Conservation (phyloP, 768 basidiomycete genomes). For the Suillus luteus region DNA sequence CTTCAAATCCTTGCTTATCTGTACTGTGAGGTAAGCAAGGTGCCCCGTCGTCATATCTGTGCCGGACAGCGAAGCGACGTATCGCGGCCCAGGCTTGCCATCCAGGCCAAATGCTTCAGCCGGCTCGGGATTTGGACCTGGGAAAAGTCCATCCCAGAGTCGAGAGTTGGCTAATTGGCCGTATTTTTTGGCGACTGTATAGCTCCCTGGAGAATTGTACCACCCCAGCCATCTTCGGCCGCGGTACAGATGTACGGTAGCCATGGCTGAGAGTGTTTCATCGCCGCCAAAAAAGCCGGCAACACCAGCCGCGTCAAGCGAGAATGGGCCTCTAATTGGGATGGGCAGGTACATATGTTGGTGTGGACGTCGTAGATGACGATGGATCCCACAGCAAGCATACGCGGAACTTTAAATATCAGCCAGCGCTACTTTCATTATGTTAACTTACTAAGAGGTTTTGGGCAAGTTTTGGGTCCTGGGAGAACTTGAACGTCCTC, state of each 20-base stretch:
- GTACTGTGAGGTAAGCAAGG: conserved; percentile 30
- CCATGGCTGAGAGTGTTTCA: conserved; percentile 40
- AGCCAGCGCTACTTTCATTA: background rate
- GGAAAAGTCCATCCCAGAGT: conserved; percentile 36
- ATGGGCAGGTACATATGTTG: background rate
- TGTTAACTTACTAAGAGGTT: background rate
- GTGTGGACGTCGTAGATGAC: background rate
- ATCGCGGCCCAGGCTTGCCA: conserved; percentile 31
- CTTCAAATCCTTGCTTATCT: conserved; percentile 16
- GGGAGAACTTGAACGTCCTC: background rate
- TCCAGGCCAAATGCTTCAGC: conserved; percentile 32
- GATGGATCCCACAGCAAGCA: background rate
- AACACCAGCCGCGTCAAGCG: conserved; percentile 33
- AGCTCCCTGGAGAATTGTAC: conserved; percentile 41
- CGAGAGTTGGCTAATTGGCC: conserved; percentile 30
- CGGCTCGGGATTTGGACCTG: conserved; percentile 30
- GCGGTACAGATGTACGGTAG: conserved; percentile 34
- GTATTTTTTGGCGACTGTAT: conserved; percentile 34
- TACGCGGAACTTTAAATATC: background rate
- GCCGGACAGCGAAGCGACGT: conserved; percentile 30
- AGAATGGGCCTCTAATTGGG: conserved; percentile 20
- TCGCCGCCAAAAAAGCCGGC: conserved; percentile 41
- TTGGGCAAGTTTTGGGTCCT: background rate
- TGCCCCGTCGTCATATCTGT: conserved; percentile 33
- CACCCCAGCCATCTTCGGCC: conserved; percentile 37